phyloP scores from a whole-genome alignment of 345 rosid species.

The Fremontodendron californicum region DNA sequence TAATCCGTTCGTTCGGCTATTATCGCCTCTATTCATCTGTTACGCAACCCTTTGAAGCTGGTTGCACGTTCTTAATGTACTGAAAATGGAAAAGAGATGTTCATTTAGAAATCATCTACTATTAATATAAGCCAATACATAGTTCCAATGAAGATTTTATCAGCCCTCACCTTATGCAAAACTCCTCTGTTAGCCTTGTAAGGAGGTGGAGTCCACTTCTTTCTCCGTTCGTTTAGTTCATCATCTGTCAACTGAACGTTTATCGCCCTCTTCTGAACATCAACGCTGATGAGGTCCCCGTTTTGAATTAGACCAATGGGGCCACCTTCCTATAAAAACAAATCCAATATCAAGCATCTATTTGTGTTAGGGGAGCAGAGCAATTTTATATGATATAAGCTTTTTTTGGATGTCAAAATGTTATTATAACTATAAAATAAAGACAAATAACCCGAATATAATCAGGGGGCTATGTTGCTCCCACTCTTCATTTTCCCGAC shows the following conservation, averaged over 20 bases:
- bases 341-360: not conserved
- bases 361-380: not conserved
- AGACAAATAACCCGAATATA: not conserved
- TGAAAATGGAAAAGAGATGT: conserved; percentile 28
- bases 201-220: conserved; percentile 71
- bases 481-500: too few relatives aligned
- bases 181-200: conserved; percentile 69
- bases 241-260: conserved; percentile 54
- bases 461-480: not conserved
- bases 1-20: not conserved
- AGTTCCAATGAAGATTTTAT: not conserved
- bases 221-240: conserved; percentile 71
- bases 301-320: conserved; percentile 78
- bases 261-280: conserved; percentile 69
- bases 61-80: conserved; percentile 91
- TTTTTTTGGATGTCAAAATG: not conserved
- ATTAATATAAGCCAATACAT: not conserved
- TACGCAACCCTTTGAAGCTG: conserved; percentile 89
- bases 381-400: not conserved
- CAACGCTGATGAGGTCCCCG: conserved; percentile 74
- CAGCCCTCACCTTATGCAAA: conserved; percentile 53
- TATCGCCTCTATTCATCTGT: conserved; percentile 59
- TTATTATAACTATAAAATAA: too few relatives aligned
- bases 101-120: not conserved
- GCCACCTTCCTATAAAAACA: conserved; percentile 76